Evolutionary conservation across 169 alveolate species (phyloP).

Genomic region (Plasmodium gaboni): DNA sequence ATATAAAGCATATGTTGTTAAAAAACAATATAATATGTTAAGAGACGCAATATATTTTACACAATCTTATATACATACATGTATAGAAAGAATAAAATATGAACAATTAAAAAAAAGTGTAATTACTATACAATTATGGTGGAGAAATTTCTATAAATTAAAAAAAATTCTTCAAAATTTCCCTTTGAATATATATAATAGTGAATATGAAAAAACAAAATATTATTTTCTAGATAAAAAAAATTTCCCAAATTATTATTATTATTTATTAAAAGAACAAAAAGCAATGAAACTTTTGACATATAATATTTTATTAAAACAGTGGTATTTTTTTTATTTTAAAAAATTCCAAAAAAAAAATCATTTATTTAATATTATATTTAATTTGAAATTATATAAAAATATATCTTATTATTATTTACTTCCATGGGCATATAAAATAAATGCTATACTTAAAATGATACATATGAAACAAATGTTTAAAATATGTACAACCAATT

Average conservation of each 20-base stretch:
- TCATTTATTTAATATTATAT: constrained; percentile 73
- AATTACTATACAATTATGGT: constrained; percentile 56
- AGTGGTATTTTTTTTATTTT: constrained; percentile 74
- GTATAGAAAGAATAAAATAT: constrained; percentile 39
- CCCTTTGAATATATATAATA: constrained; percentile 39
- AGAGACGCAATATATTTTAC: constrained; percentile 68
- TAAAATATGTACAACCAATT: constrained; percentile 27
- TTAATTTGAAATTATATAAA: constrained; percentile 70
- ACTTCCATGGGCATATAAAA: constrained; percentile 77
- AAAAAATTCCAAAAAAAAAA: constrained; percentile 72
- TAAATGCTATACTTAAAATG: constrained; percentile 50
- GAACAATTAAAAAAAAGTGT: constrained; percentile 46
- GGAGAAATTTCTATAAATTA: constrained; percentile 67
- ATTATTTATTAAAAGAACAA: constrained; percentile 64
- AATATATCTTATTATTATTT: constrained; percentile 56
- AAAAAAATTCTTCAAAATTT: constrained; percentile 15
- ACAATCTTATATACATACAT: constrained; percentile 71
- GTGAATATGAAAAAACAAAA: constrained; percentile 57
- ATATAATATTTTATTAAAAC: constrained; percentile 70
- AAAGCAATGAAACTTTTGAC: constrained; percentile 68
- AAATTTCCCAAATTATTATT: constrained; percentile 68
- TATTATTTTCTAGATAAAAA: constrained; percentile 60
- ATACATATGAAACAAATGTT: constrained; percentile 75
- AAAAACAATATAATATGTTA: constrained; percentile 53
- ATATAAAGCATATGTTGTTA: constrained; percentile 62